Evolutionary conservation across 1,284 basidiomycete species (phyloP), one percentile per base, ranked within the genome.

Genomic region (Sanghuangporus sanghuang): DNA sequence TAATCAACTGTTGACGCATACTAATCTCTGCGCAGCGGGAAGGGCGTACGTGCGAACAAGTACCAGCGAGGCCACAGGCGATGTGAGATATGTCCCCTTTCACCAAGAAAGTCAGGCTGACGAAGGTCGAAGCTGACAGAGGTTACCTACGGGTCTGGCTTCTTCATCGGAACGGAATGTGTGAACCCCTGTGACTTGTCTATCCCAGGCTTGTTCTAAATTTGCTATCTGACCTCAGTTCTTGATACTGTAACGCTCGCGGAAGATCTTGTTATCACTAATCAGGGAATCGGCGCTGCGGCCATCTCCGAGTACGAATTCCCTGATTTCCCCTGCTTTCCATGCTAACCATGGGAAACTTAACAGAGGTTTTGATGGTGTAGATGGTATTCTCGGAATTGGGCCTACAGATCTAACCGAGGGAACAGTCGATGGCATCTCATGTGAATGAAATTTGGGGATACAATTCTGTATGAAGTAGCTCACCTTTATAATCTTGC

Each of bases 391-490:
- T 8, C 38, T 68, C 1, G 67, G 66, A 5, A 52, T 72, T 53
- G 71, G 71, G 1, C 71, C 71, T 6, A 62, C 64, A 35, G 68
- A 64, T 49, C 66, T 72, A 7, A 72, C 70, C n/a, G 54, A 46
- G 18, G 67, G 62, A 32, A 70, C 70, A 14, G 64, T 69, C 12
- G n/a, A 38, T 12, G 57, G 60, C 56, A 49, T 39, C 7, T n/a
- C 44, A n/a, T 46, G 27, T 32, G 27, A 32, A 32, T 32, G 27
- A 32, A 32, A 32, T 32, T 56, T 32, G 4, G 27, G 27, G 27
- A 32, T 32, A 5, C 27, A 32, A 32, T 32, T 32, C 27, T 32
- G 27, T 32, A 32, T 32, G 27, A 32, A 32, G 27, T 32, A 32
- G 4, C 27, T 32, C 27, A 32, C 27, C 27, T 32, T 32, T 32